Conservation (phyloP, 2,329 filamentous ascomycete species). For the Shiraia bambusicola region DNA sequence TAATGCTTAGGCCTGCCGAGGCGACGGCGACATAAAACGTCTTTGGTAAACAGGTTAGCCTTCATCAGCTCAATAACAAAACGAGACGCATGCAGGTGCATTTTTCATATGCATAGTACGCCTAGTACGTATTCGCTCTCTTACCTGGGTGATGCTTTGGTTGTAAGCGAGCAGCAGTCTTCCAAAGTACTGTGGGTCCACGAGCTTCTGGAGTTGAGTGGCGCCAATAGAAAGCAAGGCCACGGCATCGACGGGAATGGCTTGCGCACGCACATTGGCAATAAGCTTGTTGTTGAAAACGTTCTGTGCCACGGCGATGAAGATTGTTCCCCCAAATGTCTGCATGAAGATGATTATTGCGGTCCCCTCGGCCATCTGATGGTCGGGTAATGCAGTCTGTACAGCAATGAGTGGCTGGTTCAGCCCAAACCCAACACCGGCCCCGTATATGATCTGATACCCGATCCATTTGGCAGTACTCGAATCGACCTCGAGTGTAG, state of each 20-base stretch:
- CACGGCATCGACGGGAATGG: neutral
- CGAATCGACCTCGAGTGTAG: conserved; percentile 42
- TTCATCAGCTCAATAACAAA: neutral
- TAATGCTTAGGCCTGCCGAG: neutral
- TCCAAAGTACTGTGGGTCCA: neutral
- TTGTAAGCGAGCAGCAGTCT: conserved; percentile 1
- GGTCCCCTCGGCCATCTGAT: conserved; percentile 43
- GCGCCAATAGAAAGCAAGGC: conserved; percentile 1
- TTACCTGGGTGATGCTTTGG: conserved; percentile 1
- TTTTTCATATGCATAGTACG: no score
- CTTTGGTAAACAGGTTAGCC: no score
- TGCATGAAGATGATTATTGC: conserved; percentile 45
- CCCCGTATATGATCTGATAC: conserved; percentile 48
- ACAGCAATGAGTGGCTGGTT: conserved; percentile 14
- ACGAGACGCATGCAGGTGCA: neutral
- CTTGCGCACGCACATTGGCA: neutral
- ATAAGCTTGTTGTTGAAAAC: conserved; percentile 46
- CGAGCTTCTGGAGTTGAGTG: neutral
- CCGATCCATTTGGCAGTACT: conserved; percentile 47
- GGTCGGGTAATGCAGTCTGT: conserved; percentile 38
- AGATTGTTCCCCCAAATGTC: conserved; percentile 44
- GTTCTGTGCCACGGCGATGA: conserved; percentile 46
- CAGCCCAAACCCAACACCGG: conserved; percentile 3
- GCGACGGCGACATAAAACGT: conserved; percentile 2
- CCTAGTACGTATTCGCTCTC: neutral